Conservation (phyloP, 352 stramenopile species). For the Pythium coloratum region DNA sequence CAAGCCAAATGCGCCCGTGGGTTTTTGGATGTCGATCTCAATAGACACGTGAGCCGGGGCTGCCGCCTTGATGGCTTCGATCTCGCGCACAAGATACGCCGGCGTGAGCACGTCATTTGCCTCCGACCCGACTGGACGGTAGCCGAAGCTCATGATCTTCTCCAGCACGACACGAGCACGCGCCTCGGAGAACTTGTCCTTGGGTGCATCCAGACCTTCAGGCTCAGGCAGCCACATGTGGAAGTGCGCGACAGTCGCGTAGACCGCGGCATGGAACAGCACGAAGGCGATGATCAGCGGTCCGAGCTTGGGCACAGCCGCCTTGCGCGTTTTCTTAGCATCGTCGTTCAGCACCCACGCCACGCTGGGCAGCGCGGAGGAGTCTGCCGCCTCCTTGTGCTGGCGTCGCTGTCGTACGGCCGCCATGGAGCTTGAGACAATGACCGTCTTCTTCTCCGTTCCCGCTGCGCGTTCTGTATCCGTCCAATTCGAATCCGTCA, state of each 20-base stretch:
- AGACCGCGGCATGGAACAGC: constrained; percentile 42
- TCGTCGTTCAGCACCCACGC: background rate
- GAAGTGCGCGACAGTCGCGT: constrained; percentile 39
- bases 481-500: background rate
- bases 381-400: background rate
- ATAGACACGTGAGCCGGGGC: constrained; percentile 39
- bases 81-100: constrained; percentile 55
- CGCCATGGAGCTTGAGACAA: constrained; percentile 13
- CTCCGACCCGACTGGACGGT: constrained; percentile 57
- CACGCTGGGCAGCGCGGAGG: background rate
- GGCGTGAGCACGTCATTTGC: constrained; percentile 72
- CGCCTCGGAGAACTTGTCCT: constrained; percentile 44
- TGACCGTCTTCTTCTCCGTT: constrained; percentile 1
- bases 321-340: constrained; percentile 5
- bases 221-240: constrained; percentile 61
- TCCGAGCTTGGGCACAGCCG: constrained; percentile 20
- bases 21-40: constrained; percentile 65
- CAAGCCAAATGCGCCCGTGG: constrained; percentile 67
- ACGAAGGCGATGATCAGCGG: constrained; percentile 41
- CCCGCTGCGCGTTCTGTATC: background rate
- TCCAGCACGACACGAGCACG: constrained; percentile 60
- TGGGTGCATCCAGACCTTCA: constrained; percentile 36
- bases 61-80: constrained; percentile 46
- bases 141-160: constrained; percentile 72
- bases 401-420: constrained; percentile 19